Evolutionary conservation across 1,139 yeast genomes (phyloP).

Genomic region (Yamadazyma kanchanaburiensis): DNA sequence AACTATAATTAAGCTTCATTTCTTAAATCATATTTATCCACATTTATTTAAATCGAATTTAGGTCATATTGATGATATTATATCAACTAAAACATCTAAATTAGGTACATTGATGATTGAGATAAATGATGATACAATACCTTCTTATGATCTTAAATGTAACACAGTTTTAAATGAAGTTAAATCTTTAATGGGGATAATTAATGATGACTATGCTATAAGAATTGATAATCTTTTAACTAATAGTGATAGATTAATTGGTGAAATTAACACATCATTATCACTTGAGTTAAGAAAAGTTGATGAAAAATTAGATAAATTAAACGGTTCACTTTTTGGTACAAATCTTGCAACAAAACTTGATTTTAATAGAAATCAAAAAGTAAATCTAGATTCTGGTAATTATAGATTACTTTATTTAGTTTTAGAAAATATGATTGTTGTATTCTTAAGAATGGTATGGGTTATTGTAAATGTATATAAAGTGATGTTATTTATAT

Average conservation of each 20-base stretch:
- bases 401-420: slow-evolving; percentile 33
- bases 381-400: slow-evolving; percentile 12
- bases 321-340: slow-evolving; percentile 36
- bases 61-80: slow-evolving; percentile 18
- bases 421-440: slow-evolving; percentile 46
- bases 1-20: slow-evolving; percentile 19
- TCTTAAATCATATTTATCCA: slow-evolving; percentile 29
- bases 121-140: slow-evolving; percentile 34
- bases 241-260: slow-evolving; percentile 70
- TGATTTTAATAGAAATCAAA: slow-evolving; percentile 24
- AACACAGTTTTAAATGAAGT: slow-evolving; percentile 33
- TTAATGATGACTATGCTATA: slow-evolving; percentile 44
- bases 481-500: slow-evolving; percentile 31
- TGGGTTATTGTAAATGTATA: slow-evolving; percentile 70
- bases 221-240: slow-evolving; percentile 64
- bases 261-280: slow-evolving; percentile 80
- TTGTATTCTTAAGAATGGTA: slow-evolving; percentile 58
- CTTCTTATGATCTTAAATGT: slow-evolving; percentile 34
- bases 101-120: slow-evolving; percentile 22
- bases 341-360: slow-evolving; percentile 22
- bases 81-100: slow-evolving; percentile 20
- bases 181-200: slow-evolving; percentile 34
- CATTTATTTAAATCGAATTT: slow-evolving; percentile 18
- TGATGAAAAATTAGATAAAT: slow-evolving; percentile 63
- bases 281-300: slow-evolving; percentile 68